Base-by-base conservation (phyloP, 2,329 filamentous ascomycete species). In the Cercospora nicotianae region DNA sequence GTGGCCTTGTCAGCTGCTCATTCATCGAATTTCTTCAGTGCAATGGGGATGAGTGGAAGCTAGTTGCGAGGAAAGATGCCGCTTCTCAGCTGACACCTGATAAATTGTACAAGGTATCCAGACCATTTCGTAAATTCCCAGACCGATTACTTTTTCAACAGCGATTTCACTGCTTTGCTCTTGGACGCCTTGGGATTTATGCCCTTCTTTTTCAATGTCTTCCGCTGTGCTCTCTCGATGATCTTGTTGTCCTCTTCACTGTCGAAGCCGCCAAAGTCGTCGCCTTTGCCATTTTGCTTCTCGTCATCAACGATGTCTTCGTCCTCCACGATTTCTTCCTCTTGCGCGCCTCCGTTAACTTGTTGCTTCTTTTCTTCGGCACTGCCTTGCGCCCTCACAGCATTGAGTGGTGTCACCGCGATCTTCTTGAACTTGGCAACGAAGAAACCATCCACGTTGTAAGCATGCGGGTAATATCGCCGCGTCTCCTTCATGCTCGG, bases 391-490 rank as follows among this genome's bases (percentile, higher is more conserved):
- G 80, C 78, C 63, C 77, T 76, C 8, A 86, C 82, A 2, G 86
- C 84, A 64, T 86, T 87, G 66, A 85, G 81, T 1, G 91, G 90
- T 48, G 91, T 92, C 3, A 92, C 91, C 0, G 89, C 94, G 16
- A 88, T 88, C 86, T 99, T 99, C 81, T 96, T 94, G 82, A 99
- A 91, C 81, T 99, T 99, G 76, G 93, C 92, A 69, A 99, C 95
- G 79, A 93, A 99, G 89, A 99, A 99, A 72, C 95, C 95, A 79
- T 98, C 95, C 36, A 99, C 93, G 82, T 97, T 97, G 83, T 95
- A 93, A 20, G 91, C 87, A 79, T 97, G 93, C 0, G 93, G 93
- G 81, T 96, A 97, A 83, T 93, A 97, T 66, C 94, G 86, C 72
- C 92, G 85, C 16, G 93, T 94, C 78, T 94, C 84, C 77, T 90